Conservation (phyloP, 352 stramenopile species). For the Phytophthora citrophthora region DNA sequence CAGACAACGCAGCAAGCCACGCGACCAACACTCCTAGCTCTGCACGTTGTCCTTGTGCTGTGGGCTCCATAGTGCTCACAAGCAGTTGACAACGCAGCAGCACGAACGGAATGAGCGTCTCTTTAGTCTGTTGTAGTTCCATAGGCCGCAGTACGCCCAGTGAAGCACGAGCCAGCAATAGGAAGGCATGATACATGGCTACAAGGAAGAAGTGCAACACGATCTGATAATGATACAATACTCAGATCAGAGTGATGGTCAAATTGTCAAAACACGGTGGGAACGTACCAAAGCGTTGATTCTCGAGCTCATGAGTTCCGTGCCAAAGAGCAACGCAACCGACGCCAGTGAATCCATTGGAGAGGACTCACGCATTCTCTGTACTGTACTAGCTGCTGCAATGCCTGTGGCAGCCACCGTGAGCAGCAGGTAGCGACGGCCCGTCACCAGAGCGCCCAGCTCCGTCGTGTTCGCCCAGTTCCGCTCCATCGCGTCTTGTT, state of each 20-base stretch:
- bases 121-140: conserved; percentile 83
- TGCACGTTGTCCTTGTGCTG: conserved; percentile 29
- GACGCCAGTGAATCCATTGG: conserved; percentile 16
- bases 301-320: conserved; percentile 61
- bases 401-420: conserved; percentile 64
- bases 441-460: conserved; percentile 52
- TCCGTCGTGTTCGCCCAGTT: conserved; percentile 14
- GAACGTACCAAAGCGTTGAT: conserved; percentile 59
- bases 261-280: conserved; percentile 10
- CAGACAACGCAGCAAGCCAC: conserved; percentile 68
- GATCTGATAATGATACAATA: conserved; percentile 46
- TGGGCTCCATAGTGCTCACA: conserved; percentile 66
- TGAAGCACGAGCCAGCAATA: conserved; percentile 49
- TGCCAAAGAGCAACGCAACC: conserved; percentile 29
- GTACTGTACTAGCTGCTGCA: conserved; percentile 50
- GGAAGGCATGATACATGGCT: conserved; percentile 69
- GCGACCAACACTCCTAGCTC: conserved; percentile 61
- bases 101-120: conserved; percentile 79
- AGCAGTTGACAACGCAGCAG: conserved; percentile 78
- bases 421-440: conserved; percentile 69
- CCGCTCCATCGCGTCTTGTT: conserved; percentile 17
- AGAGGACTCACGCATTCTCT: conserved; percentile 38
- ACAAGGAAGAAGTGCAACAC: conserved; percentile 76
- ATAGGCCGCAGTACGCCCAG: conserved; percentile 54
- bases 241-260: conserved; percentile 26